Evolutionary conservation across 805 yeast species (phyloP).

Genomic region (Metschnikowia koreensis): DNA sequence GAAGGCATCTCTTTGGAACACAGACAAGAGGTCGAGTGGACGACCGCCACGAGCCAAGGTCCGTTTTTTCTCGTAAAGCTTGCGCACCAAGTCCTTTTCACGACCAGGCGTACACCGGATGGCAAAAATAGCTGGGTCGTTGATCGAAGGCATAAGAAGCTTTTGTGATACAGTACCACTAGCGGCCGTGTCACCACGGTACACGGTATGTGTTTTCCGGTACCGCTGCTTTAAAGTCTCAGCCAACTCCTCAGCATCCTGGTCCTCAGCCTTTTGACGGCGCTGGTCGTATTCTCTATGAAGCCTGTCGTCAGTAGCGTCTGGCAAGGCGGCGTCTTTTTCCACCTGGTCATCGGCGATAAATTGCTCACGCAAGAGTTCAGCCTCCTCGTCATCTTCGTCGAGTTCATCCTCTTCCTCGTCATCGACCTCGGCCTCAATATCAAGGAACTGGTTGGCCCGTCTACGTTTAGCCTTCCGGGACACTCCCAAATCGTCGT

Average conservation of each 20-base stretch:
- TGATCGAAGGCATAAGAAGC: conserved; percentile 88
- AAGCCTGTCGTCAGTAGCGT: conserved; percentile 56
- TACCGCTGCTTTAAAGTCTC: conserved; percentile 89
- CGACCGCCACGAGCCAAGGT: conserved; percentile 71
- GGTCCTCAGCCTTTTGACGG: conserved; percentile 82
- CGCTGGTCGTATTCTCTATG: conserved; percentile 91
- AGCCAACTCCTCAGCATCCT: conserved; percentile 92
- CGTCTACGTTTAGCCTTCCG: conserved; percentile 47
- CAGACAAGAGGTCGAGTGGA: conserved; percentile 83
- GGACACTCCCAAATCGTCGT: conserved; percentile 51
- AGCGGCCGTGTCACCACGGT: conserved; percentile 76
- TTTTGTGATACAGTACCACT: conserved; percentile 78
- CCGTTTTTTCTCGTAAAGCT: conserved; percentile 77
- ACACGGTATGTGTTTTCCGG: conserved; percentile 80
- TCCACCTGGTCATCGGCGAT: conserved; percentile 70
- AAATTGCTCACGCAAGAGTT: conserved; percentile 76
- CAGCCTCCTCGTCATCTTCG: conserved; percentile 89
- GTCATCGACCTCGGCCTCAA: conserved; percentile 97
- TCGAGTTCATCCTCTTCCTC: conserved; percentile 94
- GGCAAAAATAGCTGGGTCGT: conserved; percentile 96
- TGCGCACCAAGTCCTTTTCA: conserved; percentile 87
- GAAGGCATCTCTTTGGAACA: conserved; percentile 91
- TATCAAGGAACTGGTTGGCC: conserved; percentile 90
- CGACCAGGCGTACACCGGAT: conserved; percentile 89
- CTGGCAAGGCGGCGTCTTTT: conserved; percentile 44